phyloP scores from a whole-genome alignment of 1,139 yeast species.

The Suhomyces wounanorum region DNA sequence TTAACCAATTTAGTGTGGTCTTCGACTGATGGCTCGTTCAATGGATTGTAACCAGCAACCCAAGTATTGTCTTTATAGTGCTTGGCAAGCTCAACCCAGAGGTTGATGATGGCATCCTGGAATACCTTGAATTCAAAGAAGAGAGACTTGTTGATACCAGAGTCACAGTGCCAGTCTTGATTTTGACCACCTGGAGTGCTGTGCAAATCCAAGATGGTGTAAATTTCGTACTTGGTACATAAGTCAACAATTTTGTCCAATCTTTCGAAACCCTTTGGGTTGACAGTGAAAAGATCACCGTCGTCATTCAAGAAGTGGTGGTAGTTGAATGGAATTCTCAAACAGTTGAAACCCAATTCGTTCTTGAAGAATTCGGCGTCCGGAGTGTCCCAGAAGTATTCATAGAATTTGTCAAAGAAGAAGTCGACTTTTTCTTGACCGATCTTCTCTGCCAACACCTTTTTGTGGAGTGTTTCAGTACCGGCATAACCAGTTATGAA shows the following conservation, averaged over 20 bases:
- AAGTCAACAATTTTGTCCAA: constrained; percentile 41
- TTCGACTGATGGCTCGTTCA: constrained; percentile 48
- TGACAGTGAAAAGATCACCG: constrained; percentile 36
- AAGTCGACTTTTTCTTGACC: constrained; percentile 46
- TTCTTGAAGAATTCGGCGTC: constrained; percentile 44
- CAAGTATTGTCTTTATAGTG: constrained; percentile 44
- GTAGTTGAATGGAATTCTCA: constrained; percentile 50
- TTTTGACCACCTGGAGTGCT: constrained; percentile 52
- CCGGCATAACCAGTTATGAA: constrained; percentile 54
- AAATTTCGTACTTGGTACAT: constrained; percentile 41
- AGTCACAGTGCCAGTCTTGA: constrained; percentile 53
- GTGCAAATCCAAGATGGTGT: constrained; percentile 48
- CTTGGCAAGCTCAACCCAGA: constrained; percentile 44
- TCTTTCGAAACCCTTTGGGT: constrained; percentile 42
- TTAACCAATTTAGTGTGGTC: constrained; percentile 39
- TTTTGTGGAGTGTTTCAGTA: constrained; percentile 48
- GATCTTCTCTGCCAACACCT: constrained; percentile 32
- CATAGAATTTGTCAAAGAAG: constrained; percentile 49
- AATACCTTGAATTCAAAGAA: constrained; percentile 49
- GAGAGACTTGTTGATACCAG: constrained; percentile 42
- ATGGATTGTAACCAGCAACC: constrained; percentile 52
- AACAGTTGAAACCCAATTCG: constrained; percentile 43
- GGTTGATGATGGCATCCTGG: constrained; percentile 42
- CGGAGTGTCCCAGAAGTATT: constrained; percentile 48
- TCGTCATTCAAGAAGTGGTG: constrained; percentile 47